These are phyloP conservation scores for Candida koratica DNA, from an alignment of 805 yeast genomes.

Conservation along the genomic window DNA sequence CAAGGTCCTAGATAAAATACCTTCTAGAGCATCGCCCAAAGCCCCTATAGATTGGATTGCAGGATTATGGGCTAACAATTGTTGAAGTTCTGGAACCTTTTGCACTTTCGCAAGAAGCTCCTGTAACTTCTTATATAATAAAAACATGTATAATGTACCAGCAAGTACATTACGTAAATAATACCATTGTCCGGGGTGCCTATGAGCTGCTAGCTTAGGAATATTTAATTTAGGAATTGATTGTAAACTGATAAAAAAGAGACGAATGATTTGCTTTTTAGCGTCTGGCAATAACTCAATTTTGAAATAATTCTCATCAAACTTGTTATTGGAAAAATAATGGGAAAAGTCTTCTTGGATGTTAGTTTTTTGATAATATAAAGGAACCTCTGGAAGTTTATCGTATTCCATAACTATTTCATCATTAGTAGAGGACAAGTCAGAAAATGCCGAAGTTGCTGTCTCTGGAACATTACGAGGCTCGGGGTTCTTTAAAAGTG, in stretches of 20 bases:
- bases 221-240: conserved; percentile 32
- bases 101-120: conserved; percentile 17
- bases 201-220: conserved; percentile 18
- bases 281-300: conserved; percentile 18
- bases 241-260: conserved; percentile 26
- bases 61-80: conserved; percentile 8
- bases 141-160: conserved; percentile 28
- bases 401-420: conserved; percentile 12
- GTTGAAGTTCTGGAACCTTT: conserved; percentile 9
- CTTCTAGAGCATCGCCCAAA: conserved; percentile 9
- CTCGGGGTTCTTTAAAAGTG: conserved; percentile 13
- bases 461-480: neutral
- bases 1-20: conserved; percentile 16
- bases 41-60: conserved; percentile 9
- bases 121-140: conserved; percentile 27
- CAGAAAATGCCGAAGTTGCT: conserved; percentile 6
- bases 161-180: conserved; percentile 30
- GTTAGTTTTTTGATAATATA: conserved; percentile 23
- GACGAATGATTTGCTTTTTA: conserved; percentile 22
- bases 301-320: conserved; percentile 16
- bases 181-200: conserved; percentile 31
- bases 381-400: conserved; percentile 22
- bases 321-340: conserved; percentile 18
- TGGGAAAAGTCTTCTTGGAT: conserved; percentile 32
- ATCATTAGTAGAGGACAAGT: conserved; percentile 3